phyloP scores from a whole-genome alignment of 441 rosid genomes.

The Corymbia calophylla region DNA sequence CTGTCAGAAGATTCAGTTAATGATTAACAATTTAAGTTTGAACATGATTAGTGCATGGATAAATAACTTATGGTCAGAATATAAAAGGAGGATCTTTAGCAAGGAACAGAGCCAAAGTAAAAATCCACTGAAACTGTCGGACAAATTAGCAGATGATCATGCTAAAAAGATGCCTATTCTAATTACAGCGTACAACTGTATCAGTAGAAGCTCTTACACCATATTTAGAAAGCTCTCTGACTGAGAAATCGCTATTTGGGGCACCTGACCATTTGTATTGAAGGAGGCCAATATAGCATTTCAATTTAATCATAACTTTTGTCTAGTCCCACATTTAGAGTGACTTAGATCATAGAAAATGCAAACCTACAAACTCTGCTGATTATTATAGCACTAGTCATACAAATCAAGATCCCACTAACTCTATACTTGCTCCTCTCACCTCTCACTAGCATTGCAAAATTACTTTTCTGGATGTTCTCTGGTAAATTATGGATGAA shows the following conservation, averaged over 20 bases:
- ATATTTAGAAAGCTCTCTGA: background rate
- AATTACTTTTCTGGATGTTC: background rate
- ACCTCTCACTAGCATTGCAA: background rate
- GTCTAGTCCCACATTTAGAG: background rate
- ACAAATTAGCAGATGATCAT: background rate
- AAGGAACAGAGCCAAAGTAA: background rate
- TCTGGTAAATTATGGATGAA: background rate
- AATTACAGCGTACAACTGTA: background rate
- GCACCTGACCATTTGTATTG: background rate
- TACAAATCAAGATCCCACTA: background rate
- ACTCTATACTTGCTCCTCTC: background rate
- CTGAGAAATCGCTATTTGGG: background rate
- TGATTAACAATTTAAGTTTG: background rate
- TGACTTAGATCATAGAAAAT: background rate
- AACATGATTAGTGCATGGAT: background rate
- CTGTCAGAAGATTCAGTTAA: constrained; percentile 30
- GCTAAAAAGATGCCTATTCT: background rate
- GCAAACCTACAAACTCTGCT: background rate
- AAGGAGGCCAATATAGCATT: background rate
- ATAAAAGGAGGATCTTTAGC: background rate
- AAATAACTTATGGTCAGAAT: background rate
- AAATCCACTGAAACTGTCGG: background rate
- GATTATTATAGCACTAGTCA: background rate
- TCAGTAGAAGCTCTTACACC: background rate
- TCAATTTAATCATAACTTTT: background rate